Base-by-base conservation (phyloP, 2,329 filamentous ascomycete species). In the Hypomyces perniciosus region DNA sequence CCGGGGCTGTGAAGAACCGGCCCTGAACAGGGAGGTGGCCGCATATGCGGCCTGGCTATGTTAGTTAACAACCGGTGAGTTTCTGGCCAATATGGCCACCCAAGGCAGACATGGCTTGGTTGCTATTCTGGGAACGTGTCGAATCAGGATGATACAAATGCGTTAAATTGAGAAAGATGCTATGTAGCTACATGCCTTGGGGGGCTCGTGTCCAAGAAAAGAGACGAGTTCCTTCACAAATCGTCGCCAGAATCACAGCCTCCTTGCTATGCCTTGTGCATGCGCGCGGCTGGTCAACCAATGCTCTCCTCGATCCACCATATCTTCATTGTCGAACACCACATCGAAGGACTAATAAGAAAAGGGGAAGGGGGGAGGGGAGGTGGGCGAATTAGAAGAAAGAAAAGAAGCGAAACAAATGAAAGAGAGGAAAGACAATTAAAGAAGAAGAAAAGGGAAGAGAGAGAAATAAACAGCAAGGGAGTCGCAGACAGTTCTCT, bases 11-110 rank as follows among this genome's bases (percentile, higher is more conserved):
- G 51, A 40, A 46, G 30, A 27, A 27, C 44, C 40, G 31, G 39
- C 41, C 34, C 37, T 27, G 34, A 34, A 49, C 48, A 40, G 33
- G 31, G 57, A 55, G 46, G 56, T 53, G 62, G 61, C 61, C 55
- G 59, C 57, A 64, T 56, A 61, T 61, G 48, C 44, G 61, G 61
- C 59, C 59, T 44, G 57, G 59, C 54, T 55, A 56, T 57, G 53
- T 53, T 44, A 41, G 48, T 34, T 28, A 35, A 50, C 51, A 29
- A 50, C 38, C 39, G 29, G 47, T 33, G 35, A 30, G 34, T 29
- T 27, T 8, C n/a, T n/a, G 41, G 42, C 41, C 37, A 42, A 40
- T 37, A 45, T 27, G 20, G 34, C 27, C 42, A 46, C 51, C 20
- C 20, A 38, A 53, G 51, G 51, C 51, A 53, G 51, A 53, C 47